Conservation (phyloP, 345 rosid species). For the Gossypium raimondii region DNA sequence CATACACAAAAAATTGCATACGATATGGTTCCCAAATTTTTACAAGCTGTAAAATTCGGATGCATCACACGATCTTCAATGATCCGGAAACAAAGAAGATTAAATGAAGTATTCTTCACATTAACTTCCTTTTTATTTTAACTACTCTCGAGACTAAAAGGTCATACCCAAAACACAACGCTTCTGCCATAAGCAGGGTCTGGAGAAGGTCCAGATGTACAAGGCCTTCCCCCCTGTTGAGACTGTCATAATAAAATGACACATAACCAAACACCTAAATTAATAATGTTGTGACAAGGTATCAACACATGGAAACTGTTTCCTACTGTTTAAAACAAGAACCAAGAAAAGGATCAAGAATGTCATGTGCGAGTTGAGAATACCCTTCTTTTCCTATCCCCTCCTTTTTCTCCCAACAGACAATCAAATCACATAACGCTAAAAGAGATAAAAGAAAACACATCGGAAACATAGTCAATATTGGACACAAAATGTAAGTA, state of each 20-base stretch:
- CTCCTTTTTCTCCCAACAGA: background rate
- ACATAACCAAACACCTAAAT: background rate
- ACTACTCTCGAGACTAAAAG: background rate
- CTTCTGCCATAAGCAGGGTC: background rate
- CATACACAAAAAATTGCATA: background rate
- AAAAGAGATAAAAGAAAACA: background rate
- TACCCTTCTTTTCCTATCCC: background rate
- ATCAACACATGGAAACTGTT: background rate
- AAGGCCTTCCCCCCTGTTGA: background rate
- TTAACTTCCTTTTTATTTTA: background rate
- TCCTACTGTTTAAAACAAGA: background rate
- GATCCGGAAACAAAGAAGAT: background rate
- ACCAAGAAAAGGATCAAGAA: background rate
- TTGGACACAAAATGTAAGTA: constrained; percentile 21
- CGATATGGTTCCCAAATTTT: background rate
- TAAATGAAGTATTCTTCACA: background rate
- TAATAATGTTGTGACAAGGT: background rate
- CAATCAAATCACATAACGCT: background rate
- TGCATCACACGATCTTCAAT: background rate
- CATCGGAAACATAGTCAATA: background rate
- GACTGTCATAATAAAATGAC: background rate
- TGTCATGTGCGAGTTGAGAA: background rate
- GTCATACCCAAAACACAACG: background rate
- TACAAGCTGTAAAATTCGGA: background rate
- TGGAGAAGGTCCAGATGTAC: background rate